phyloP scores from a whole-genome alignment of 345 rosid species.

The Citrus glauca region DNA sequence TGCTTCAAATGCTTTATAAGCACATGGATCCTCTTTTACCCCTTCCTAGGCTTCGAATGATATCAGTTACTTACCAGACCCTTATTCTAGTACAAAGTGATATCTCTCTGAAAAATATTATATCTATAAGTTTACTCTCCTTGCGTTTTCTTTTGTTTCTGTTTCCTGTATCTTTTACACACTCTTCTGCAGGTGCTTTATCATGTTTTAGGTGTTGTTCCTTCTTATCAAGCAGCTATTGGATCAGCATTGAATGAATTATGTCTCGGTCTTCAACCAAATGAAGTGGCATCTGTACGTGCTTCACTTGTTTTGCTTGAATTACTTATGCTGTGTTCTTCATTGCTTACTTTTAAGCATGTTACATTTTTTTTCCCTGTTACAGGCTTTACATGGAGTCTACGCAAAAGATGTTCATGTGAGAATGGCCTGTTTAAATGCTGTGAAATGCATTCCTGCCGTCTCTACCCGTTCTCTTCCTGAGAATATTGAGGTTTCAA shows the following conservation, averaged over 20 bases:
- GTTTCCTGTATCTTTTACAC: slow-evolving; percentile 12
- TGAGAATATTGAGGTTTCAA: slow-evolving; percentile 68
- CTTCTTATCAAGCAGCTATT: slow-evolving; percentile 75
- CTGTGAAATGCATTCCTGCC: slow-evolving; percentile 88
- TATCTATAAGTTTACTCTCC: background rate
- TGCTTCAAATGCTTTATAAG: slow-evolving; percentile 73
- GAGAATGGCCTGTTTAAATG: slow-evolving; percentile 96
- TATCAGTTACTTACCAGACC: slow-evolving; percentile 57
- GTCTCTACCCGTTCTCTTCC: slow-evolving; percentile 73
- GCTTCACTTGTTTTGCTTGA: slow-evolving; percentile 4
- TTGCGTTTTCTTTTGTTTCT: background rate
- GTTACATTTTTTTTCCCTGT: slow-evolving; percentile 14
- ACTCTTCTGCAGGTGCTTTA: slow-evolving; percentile 66
- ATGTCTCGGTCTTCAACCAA: slow-evolving; percentile 85
- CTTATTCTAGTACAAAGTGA: background rate
- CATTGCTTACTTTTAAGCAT: slow-evolving; percentile 2
- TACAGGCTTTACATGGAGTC: slow-evolving; percentile 89
- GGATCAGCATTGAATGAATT: slow-evolving; percentile 90
- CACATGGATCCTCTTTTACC: slow-evolving; percentile 93
- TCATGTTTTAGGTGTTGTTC: slow-evolving; percentile 84
- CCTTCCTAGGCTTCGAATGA: slow-evolving; percentile 89
- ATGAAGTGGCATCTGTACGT: slow-evolving; percentile 81
- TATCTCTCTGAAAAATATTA: background rate
- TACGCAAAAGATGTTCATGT: slow-evolving; percentile 93
- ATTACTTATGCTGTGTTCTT: background rate